Conservation (phyloP, 345 rosid species). For the Eucalyptus curtisii region DNA sequence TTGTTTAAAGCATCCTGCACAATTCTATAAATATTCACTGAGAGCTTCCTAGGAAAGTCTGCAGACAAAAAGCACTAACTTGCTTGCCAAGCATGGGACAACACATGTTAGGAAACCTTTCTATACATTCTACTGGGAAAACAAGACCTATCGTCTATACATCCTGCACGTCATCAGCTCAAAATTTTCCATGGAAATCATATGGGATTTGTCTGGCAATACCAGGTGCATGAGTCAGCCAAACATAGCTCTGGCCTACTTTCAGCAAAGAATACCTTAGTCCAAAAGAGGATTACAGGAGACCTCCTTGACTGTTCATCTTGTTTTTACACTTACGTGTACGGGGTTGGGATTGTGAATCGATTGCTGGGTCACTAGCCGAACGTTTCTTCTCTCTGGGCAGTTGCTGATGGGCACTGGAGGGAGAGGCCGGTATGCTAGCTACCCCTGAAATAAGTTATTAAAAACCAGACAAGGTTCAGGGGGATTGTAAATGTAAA, state of each 20-base stretch:
- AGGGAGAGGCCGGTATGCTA: not conserved
- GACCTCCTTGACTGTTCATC: not conserved
- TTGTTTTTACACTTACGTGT: not conserved
- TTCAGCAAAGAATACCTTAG: not conserved
- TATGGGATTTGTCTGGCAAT: not conserved
- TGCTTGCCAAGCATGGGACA: not conserved
- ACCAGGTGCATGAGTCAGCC: not conserved
- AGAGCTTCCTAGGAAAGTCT: not conserved
- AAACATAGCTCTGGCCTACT: not conserved
- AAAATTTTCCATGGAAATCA: not conserved
- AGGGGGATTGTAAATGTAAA: not conserved
- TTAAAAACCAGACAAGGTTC: not conserved
- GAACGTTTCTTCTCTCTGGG: not conserved
- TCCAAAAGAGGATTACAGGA: not conserved
- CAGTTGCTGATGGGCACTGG: not conserved
- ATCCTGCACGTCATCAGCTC: not conserved
- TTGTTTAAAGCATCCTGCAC: not conserved
- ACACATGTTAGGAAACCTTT: not conserved
- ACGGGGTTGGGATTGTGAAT: not conserved
- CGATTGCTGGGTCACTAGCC: not conserved
- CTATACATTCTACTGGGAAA: not conserved
- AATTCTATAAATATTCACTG: not conserved
- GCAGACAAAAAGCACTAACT: not conserved
- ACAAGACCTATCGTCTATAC: not conserved
- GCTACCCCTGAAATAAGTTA: not conserved